A percentile compares a stretch with the other conserved stretches of the same genome.
phyloP scores from a whole-genome alignment of 2,329 filamentous ascomycete species.

The Alternaria solani region DNA sequence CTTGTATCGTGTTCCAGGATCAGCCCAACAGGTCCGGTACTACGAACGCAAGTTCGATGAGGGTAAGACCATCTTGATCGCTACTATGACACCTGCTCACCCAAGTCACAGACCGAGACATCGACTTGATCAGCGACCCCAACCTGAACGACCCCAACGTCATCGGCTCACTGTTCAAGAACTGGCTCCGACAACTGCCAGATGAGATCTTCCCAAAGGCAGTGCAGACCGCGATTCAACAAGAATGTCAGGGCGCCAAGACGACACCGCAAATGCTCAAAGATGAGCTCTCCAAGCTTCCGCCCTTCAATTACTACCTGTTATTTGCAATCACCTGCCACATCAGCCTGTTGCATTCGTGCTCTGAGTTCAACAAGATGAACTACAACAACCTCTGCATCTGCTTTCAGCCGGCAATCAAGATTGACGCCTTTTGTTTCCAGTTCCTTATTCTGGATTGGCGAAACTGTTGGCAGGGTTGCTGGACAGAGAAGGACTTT shows the following conservation, averaged over 20 bases:
- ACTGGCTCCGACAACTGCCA: conserved; percentile 93
- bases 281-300: conserved; percentile 91
- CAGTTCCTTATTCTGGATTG: conserved; percentile 94
- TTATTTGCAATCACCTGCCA: conserved; percentile 98
- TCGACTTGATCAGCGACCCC: conserved; percentile 86
- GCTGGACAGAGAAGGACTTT: conserved; percentile 84
- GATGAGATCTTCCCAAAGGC: conserved; percentile 91
- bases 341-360: conserved; percentile 86
- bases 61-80: conserved; percentile 58
- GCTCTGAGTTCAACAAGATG: conserved; percentile 98
- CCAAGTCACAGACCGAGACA: conserved; percentile 72
- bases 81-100: conserved; percentile 18
- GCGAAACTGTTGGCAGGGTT: conserved; percentile 97
- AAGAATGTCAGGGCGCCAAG: conserved; percentile 80
- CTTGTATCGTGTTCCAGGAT: conserved; percentile 89
- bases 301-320: conserved; percentile 96
- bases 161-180: conserved; percentile 94
- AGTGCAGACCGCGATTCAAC: conserved; percentile 79
- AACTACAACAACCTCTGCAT: conserved; percentile 95
- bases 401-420: conserved; percentile 96
- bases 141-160: conserved; percentile 97
- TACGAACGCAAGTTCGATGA: conserved; percentile 93
- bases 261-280: conserved; percentile 85
- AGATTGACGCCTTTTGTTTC: conserved; percentile 94
- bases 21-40: conserved; percentile 87